Evolutionary conservation across 2,329 filamentous ascomycete species (phyloP), one percentile per base, ranked within the genome.

Genomic region (Colletotrichum agaves): DNA sequence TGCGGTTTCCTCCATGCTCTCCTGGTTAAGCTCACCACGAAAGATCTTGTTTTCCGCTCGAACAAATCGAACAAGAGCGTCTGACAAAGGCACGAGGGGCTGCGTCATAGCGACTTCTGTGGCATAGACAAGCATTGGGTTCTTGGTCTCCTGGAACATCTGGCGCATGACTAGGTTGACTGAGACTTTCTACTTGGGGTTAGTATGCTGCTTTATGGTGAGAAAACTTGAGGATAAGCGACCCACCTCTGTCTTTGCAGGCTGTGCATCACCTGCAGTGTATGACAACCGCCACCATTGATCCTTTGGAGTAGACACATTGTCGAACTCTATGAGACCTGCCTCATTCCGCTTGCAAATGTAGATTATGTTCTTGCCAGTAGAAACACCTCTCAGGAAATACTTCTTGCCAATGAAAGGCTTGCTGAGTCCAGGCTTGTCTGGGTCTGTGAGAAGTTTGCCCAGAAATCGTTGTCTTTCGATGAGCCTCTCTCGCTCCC

Each of bases 231-330:
- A 19, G 41, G 19, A 12, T 21, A 43, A 33, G n/a, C 5, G 4
- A 50, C 78, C 57, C 79, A 87, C 86, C 81, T 87, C 83, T 15
- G 83, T 77, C 70, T 78, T 81, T 31, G 84, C 77, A n/a, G 84
- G 82, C 53, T 79, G 76, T 5, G 77, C 71, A 11, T 80, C 79
- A 15, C 76, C 72, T 12, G 78, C 73, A 21, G 75, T 73, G 69
- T 83, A 85, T 39, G 81, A 77, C 50, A 88, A 76, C 70, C 82
- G 82, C 86, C 86, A 88, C 86, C 86, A 88, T 72, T 87, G 85
- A 59, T 87, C 85, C 15, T 69, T 70, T 4, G 73, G 66, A 21
- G 72, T 70, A 3, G 76, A 58, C 4, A 70, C 66, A 35, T 78
- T 79, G 1, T 76, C 79, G n/a, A 83, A 53, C 15, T 84, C 81